Conservation (phyloP, 163 green algal species). For the Chlorella variabilis region DNA sequence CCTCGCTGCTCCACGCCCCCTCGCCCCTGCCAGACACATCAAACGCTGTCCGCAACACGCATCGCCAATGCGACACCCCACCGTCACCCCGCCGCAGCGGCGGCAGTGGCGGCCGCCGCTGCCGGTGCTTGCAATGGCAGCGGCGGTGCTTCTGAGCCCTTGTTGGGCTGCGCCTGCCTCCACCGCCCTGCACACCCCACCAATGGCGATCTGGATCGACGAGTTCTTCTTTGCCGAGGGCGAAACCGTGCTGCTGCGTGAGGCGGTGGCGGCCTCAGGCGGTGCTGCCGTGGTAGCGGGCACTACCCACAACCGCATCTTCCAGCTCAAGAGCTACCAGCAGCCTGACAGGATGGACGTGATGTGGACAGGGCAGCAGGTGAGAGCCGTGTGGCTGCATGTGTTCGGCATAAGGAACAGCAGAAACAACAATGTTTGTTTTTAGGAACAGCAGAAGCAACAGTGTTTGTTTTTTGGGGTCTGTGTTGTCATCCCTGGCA, state of each 20-base stretch:
- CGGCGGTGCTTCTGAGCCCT: too few relatives aligned
- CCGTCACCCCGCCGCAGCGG: too few relatives aligned
- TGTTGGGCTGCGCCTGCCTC: too few relatives aligned
- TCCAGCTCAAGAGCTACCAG: conserved; percentile 64
- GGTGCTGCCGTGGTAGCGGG: conserved; percentile 34
- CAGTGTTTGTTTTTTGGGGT: too few relatives aligned
- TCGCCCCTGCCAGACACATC: too few relatives aligned
- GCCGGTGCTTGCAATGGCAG: too few relatives aligned
- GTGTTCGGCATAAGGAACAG: too few relatives aligned
- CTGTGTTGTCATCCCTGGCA: too few relatives aligned
- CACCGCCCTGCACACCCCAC: background rate
- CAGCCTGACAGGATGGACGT: conserved; percentile 58
- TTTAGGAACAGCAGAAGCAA: background rate
- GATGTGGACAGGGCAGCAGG: conserved; percentile 63
- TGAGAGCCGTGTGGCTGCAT: background rate
- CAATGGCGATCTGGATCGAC: conserved; percentile 58
- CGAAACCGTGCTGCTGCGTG: conserved; percentile 54
- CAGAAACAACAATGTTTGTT: background rate
- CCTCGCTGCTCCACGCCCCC: too few relatives aligned
- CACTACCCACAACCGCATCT: conserved; percentile 16
- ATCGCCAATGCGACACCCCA: too few relatives aligned
- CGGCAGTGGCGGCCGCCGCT: too few relatives aligned
- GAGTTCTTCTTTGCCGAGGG: conserved; percentile 52
- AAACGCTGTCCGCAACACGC: too few relatives aligned
- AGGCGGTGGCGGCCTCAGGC: conserved; percentile 34